Base-by-base conservation (phyloP, 805 yeast species). In the Candida awuae region DNA sequence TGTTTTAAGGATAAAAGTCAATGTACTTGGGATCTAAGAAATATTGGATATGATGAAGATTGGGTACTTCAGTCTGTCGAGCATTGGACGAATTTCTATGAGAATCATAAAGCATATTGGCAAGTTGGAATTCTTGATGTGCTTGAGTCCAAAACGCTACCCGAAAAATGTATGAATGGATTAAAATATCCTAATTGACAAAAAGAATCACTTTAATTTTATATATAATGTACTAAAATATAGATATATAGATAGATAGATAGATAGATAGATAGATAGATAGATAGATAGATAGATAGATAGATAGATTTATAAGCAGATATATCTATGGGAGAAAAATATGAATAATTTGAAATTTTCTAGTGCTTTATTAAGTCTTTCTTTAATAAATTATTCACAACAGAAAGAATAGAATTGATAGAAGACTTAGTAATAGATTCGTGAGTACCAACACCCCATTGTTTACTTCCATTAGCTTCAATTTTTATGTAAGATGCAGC, bases 401-500 rank as follows among this genome's bases (percentile, higher is more conserved):
- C 70, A 15, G 88, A 76, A 31, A 80, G 55, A 45, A 82, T 68
- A 13, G 90, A 75, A 50, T 73, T 70, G 52, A 84, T 73, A 6
- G 94, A 79, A 34, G 96, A 92, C 54, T 80, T 81, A 19, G 94
- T 80, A 39, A 84, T 92, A 63, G 88, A 95, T 62, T 80, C 90
- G 57, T 85, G 80, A 45, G 86, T 77, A 55, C 95, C 97, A 43
- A 88, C 88, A 63, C 97, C 97, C 95, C 96, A 88, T 43, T 62
- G 53, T 10, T 43, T 38, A 10, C 42, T 37, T 10, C 42, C 53
- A 35, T 53, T 64, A 15, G 45, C 47, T 14, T 54, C 43, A 27
- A 60, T 46, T 36, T 47, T 46, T 28, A 88, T 77, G 59, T 73
- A 81, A 8, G 88, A 73, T 32, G 85, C 88, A 50, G 88, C 90